Conservation (phyloP, 441 rosid species). For the Euphorbia neoarborescens region DNA sequence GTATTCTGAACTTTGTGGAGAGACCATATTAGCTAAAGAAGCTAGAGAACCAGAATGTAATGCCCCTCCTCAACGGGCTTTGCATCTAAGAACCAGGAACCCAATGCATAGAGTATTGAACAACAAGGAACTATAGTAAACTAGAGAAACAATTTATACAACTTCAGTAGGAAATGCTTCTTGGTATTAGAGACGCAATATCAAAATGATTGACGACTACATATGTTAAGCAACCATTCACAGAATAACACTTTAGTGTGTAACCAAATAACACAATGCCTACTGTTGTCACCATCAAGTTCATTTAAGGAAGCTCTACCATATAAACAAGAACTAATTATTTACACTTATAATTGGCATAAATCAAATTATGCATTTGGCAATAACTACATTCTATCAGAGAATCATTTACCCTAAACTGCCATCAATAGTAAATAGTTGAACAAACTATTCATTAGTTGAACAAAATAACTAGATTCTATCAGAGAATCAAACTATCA, state of each 20-base stretch:
- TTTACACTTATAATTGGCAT: neutral
- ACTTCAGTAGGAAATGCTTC: neutral
- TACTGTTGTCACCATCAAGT: conserved; percentile 5
- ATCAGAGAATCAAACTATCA: too few relatives aligned
- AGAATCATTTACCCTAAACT: too few relatives aligned
- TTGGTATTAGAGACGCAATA: neutral
- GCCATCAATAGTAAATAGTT: too few relatives aligned
- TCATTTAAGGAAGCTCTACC: neutral
- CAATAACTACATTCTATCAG: too few relatives aligned
- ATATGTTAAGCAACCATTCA: conserved; percentile 6
- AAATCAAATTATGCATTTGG: conserved; percentile 10
- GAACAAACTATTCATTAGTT: too few relatives aligned
- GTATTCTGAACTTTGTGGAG: conserved; percentile 36
- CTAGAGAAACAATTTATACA: neutral
- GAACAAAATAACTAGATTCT: too few relatives aligned
- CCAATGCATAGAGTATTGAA: conserved; percentile 29
- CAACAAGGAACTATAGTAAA: neutral
- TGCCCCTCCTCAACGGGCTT: conserved; percentile 34
- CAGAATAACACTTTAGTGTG: neutral
- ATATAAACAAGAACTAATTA: neutral
- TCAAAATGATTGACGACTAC: conserved; percentile 10
- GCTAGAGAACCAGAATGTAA: conserved; percentile 20
- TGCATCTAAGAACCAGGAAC: conserved; percentile 29
- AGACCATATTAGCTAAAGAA: conserved; percentile 34
- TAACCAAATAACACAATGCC: neutral